Evolutionary conservation across 1,139 yeast species (phyloP), one percentile per base, ranked within the genome.

Genomic region (Yamadazyma oceani): DNA sequence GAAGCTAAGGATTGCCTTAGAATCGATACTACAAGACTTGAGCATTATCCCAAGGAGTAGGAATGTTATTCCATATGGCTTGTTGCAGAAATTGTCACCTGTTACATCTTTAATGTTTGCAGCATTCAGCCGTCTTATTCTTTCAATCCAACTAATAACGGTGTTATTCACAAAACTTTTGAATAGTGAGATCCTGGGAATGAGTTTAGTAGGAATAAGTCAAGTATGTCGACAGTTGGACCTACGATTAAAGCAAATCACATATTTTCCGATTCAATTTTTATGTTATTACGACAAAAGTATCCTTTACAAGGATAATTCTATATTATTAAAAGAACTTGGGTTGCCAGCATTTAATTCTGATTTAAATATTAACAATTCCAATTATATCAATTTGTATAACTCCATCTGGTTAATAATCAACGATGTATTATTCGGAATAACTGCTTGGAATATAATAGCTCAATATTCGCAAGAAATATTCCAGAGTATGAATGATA

Each of bases 371-470:
- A 64, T 70, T 43, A 67, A 68, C 41, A 72, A 72, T 45, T 83
- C 79, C 34, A 96, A 90, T 57, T 94, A 92, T 55, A 90, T 92
- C 50, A 77, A 89, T 42, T 77, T 92, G 46, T 88, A 88, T 64
- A 94, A 94, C 54, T 83, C 92, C 1, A 51, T 89, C 2, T 94
- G 98, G 97, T 66, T 94, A 13, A 82, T 88, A 1, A 60, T 82
- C 8, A 90, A 92, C 58, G 98, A 94, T 55, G 59, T 87, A 4
- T 69, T 92, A 2, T 55, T 90, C 23, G 98, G 98, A 0, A 54
- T 78, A 4, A 73, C 87, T 0, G 43, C 80, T 1, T 77, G 86
- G 16, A 64, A 75, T 1, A 39, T 79, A 0, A 52, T 88, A 4
- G 50, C 63, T 3, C 76, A 73, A 6, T 67, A 82, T 45, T 62